Conservation (phyloP, 2,329 filamentous ascomycete genomes). For the Penicillium sp. region DNA sequence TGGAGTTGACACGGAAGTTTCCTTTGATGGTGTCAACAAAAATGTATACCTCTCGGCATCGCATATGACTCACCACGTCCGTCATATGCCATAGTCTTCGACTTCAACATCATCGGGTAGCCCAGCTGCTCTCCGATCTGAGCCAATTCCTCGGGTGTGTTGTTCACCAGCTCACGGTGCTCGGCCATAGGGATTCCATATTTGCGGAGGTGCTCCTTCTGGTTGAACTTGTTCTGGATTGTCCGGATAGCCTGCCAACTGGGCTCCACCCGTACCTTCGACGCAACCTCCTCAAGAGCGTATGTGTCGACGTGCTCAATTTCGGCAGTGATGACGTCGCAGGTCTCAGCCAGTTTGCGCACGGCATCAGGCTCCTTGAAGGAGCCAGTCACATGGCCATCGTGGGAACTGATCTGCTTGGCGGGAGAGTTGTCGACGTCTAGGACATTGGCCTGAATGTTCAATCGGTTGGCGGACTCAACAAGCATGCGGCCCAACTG, state of each 20-base stretch:
- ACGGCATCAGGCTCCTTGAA: constrained; percentile 83
- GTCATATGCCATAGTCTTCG: constrained; percentile 85
- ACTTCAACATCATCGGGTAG: constrained; percentile 90
- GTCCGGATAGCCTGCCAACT: constrained; percentile 81
- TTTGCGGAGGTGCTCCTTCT: constrained; percentile 75
- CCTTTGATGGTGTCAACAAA: constrained; percentile 40
- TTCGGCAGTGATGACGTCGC: constrained; percentile 84
- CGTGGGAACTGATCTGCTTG: constrained; percentile 77
- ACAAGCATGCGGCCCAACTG: constrained; percentile 92
- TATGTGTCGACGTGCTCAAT: constrained; percentile 95
- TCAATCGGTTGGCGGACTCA: constrained; percentile 77
- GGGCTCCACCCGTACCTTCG: constrained; percentile 68
- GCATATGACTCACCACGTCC: constrained; percentile 62
- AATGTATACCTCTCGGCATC: background rate
- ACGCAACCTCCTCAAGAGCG: constrained; percentile 76
- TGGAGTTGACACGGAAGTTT: constrained; percentile 63
- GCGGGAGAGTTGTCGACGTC: constrained; percentile 75
- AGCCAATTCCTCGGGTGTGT: constrained; percentile 60
- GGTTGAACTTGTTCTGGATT: constrained; percentile 90
- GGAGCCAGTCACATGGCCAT: constrained; percentile 74
- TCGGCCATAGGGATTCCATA: constrained; percentile 70
- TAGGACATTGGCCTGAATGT: constrained; percentile 74
- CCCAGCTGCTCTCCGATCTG: constrained; percentile 65
- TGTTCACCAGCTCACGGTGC: constrained; percentile 64
- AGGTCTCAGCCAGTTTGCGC: constrained; percentile 69